These are phyloP conservation scores for Tulasnella calospora DNA, from an alignment of 768 basidiomycete species.

Conservation along the genomic window DNA sequence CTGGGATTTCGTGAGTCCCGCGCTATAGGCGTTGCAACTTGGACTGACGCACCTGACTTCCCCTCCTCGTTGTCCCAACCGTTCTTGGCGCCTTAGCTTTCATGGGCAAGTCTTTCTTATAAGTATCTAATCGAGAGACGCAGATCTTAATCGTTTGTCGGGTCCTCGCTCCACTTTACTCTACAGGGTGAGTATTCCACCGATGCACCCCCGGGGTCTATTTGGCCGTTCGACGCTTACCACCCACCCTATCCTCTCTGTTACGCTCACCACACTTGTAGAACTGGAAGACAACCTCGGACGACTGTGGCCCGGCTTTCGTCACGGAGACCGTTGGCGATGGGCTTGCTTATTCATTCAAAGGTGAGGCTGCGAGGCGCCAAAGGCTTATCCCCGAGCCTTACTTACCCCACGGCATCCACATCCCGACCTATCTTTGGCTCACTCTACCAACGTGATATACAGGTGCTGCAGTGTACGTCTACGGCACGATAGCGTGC, in stretches of 20 bases:
- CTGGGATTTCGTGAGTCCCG: not conserved
- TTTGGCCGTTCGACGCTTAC: not conserved
- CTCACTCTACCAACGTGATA: not conserved
- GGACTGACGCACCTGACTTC: not conserved
- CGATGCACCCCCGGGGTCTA: not conserved
- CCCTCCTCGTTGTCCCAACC: not conserved
- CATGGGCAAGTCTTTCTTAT: not conserved
- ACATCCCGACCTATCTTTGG: not conserved
- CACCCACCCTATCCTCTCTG: not conserved
- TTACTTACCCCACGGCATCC: not conserved
- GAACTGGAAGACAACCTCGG: not conserved
- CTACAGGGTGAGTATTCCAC: not conserved
- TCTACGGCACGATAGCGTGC: not conserved
- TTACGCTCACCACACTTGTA: not conserved
- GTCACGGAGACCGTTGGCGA: not conserved
- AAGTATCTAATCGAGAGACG: not conserved
- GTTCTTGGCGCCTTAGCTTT: not conserved
- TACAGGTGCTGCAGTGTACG: not conserved
- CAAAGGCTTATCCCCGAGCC: not conserved
- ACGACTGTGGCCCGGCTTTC: not conserved
- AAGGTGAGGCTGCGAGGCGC: not conserved
- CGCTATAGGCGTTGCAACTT: not conserved
- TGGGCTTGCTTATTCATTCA: not conserved
- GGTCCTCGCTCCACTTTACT: not conserved
- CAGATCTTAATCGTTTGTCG: not conserved